A percentile compares a stretch with the other conserved stretches of the same genome.
Evolutionary conservation across 2,329 filamentous ascomycete species (phyloP).

Genomic region (Coniochaeta hoffmannii): DNA sequence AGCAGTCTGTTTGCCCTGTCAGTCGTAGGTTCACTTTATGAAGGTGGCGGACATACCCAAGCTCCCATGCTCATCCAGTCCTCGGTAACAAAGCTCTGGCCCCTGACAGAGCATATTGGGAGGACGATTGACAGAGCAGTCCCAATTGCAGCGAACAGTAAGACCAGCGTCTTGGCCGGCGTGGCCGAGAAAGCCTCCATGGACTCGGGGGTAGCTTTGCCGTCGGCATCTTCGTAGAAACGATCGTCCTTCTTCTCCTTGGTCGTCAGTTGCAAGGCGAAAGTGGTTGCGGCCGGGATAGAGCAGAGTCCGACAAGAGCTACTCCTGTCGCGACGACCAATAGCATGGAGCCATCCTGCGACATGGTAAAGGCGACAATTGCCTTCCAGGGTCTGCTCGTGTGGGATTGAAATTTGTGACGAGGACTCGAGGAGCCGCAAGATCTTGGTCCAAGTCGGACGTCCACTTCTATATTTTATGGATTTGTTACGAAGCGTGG

Average conservation of each 20-base stretch:
- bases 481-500: not conserved
- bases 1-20: conserved; percentile 30
- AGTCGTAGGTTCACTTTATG: conserved; percentile 4
- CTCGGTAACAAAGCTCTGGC: conserved; percentile 36
- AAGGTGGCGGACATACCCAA: conserved; percentile 49
- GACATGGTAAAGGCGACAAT: not conserved
- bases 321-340: conserved; percentile 17
- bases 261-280: conserved; percentile 18
- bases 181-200: conserved; percentile 54
- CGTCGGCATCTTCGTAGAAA: conserved; percentile 63
- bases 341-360: conserved; percentile 12
- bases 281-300: conserved; percentile 19
- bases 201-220: conserved; percentile 57
- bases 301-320: conserved; percentile 21
- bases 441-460: not conserved
- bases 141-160: conserved; percentile 46
- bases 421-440: not conserved
- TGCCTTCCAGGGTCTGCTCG: not conserved
- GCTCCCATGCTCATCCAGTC: conserved; percentile 53
- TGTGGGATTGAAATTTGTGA: not conserved
- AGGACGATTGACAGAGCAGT: conserved; percentile 47
- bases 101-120: conserved; percentile 41
- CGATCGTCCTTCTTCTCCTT: conserved; percentile 29
- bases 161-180: conserved; percentile 45
- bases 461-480: not conserved